These are phyloP conservation scores for Boehmeria nivea DNA, from an alignment of 306 rosid genomes.

Conservation along the genomic window DNA sequence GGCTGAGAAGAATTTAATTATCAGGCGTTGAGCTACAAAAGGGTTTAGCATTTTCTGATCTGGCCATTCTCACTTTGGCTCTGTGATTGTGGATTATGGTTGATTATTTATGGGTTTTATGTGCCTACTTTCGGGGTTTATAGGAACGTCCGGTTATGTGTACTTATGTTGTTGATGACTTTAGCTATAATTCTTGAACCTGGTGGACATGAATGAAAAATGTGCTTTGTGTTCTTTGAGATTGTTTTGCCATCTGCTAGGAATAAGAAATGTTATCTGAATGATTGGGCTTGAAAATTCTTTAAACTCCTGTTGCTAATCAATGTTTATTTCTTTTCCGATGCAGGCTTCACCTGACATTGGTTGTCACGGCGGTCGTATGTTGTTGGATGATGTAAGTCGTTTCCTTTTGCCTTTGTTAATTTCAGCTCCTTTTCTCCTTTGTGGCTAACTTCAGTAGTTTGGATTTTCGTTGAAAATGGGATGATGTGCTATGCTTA, in stretches of 20 bases:
- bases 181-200: neutral
- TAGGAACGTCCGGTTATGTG: neutral
- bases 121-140: neutral
- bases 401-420: conserved; percentile 13
- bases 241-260: too few relatives aligned
- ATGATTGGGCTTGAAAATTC: too few relatives aligned
- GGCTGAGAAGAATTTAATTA: neutral
- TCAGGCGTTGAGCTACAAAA: neutral
- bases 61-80: neutral
- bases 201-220: neutral
- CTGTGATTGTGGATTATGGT: neutral
- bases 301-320: too few relatives aligned
- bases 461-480: neutral
- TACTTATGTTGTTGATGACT: neutral
- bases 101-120: neutral
- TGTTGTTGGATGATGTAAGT: conserved; percentile 98
- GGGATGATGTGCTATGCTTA: neutral
- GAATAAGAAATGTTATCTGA: too few relatives aligned
- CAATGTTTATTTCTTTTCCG: neutral
- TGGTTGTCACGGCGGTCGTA: conserved; percentile 79
- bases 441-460: neutral
- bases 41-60: neutral
- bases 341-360: conserved; percentile 76
- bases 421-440: neutral
- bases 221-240: too few relatives aligned